Evolutionary conservation across 495 filamentous ascomycete genomes (phyloP).

Genomic region (Aspergillus incahuasiensis): DNA sequence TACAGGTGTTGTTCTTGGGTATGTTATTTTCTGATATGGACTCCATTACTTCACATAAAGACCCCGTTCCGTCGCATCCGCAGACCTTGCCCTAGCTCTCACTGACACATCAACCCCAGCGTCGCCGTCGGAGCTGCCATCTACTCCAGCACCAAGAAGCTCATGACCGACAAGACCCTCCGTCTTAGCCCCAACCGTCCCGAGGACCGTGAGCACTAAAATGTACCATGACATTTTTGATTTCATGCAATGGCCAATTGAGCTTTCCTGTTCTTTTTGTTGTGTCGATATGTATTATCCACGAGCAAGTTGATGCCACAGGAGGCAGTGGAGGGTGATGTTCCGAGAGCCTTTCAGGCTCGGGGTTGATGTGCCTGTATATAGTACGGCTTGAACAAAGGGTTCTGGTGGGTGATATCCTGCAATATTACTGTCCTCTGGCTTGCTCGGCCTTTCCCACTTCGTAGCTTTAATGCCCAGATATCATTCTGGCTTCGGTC

Average conservation of each 20-base stretch:
- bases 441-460: slow-evolving; percentile 16
- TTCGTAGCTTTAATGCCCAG: slow-evolving; percentile 6
- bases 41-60: slow-evolving; percentile 16
- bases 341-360: slow-evolving; percentile 25
- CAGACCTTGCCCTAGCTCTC: slow-evolving; percentile 2
- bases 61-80: slow-evolving; percentile 3
- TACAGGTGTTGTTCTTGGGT: slow-evolving; percentile 78
- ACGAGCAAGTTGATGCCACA: slow-evolving; percentile 26
- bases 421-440: slow-evolving; percentile 30
- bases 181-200: slow-evolving; percentile 59
- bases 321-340: slow-evolving; percentile 13
- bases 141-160: slow-evolving; percentile 77
- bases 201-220: slow-evolving; percentile 44
- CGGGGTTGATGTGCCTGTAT: slow-evolving; percentile 33
- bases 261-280: slow-evolving; percentile 25
- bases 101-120: slow-evolving; percentile 39
- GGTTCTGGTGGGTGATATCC: slow-evolving; percentile 28
- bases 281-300: slow-evolving; percentile 34
- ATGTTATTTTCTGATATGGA: slow-evolving; percentile 29
- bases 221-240: slow-evolving; percentile 38
- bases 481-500: slow-evolving; percentile 72
- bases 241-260: slow-evolving; percentile 29
- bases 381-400: slow-evolving; percentile 36
- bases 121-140: slow-evolving; percentile 65
- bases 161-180: slow-evolving; percentile 85